Conservation (phyloP, 495 filamentous ascomycete genomes). For the Lentithecium fluviatile region DNA sequence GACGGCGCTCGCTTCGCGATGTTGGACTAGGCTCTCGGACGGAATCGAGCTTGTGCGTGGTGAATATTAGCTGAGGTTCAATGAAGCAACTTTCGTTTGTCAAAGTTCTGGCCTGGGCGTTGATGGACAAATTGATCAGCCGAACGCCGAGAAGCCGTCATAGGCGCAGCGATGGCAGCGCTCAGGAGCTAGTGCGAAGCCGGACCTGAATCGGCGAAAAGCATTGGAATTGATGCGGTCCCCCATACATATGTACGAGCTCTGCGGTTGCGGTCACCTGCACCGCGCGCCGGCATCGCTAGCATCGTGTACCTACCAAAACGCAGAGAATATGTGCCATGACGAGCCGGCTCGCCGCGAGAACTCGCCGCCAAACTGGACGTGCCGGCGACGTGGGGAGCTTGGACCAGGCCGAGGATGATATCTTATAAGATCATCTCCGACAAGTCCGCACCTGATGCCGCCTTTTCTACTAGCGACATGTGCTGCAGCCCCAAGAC, state of each 20-base stretch:
- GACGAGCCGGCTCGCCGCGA: too few relatives aligned
- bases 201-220: not conserved
- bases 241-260: not conserved
- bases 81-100: constrained; percentile 13
- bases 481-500: too few relatives aligned
- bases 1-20: not conserved
- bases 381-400: not conserved
- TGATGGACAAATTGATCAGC: not conserved
- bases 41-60: not conserved
- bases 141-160: constrained; percentile 2
- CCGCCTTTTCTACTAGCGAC: too few relatives aligned
- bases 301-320: too few relatives aligned
- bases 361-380: not conserved
- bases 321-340: too few relatives aligned
- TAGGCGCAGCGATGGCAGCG: not conserved
- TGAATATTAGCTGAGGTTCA: not conserved
- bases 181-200: not conserved
- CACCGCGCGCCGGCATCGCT: too few relatives aligned
- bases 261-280: too few relatives aligned
- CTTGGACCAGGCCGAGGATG: not conserved
- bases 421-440: constrained; percentile 4
- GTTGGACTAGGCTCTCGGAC: not conserved
- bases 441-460: not conserved
- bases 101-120: constrained; percentile 12
- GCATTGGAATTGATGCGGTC: not conserved